These are phyloP conservation scores for Fraxinus greggii DNA, from an alignment of 305 asterid genomes.

Conservation along the genomic window DNA sequence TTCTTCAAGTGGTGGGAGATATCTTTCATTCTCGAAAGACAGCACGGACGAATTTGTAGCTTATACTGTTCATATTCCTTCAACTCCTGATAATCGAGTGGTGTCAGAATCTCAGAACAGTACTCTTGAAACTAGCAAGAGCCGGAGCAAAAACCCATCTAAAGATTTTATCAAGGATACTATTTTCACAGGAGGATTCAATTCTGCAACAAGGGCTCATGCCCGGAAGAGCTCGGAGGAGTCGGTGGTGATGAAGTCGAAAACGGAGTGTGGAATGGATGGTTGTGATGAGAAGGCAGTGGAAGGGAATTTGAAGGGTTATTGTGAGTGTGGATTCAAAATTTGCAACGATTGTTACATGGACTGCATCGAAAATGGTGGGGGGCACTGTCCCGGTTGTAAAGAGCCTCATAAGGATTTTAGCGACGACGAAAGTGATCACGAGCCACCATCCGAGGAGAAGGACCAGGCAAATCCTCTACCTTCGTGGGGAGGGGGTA, in stretches of 20 bases:
- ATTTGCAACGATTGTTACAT: constrained; percentile 68
- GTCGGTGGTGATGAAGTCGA: constrained; percentile 43
- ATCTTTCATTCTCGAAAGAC: constrained; percentile 69
- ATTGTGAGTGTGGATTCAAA: constrained; percentile 78
- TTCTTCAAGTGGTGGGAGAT: constrained; percentile 50
- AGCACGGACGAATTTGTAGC: constrained; percentile 72
- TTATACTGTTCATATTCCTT: constrained; percentile 87
- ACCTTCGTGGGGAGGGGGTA: constrained; percentile 57
- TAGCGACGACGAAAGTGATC: constrained; percentile 46
- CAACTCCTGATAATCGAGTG: constrained; percentile 64
- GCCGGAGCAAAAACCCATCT: constrained; percentile 47
- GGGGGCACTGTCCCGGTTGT: constrained; percentile 78
- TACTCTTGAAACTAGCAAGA: constrained; percentile 36
- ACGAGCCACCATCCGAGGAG: constrained; percentile 50
- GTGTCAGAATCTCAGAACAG: constrained; percentile 46
- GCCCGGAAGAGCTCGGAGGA: constrained; percentile 57
- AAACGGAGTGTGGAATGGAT: constrained; percentile 54
- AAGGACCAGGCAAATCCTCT: constrained; percentile 62
- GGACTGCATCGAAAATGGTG: constrained; percentile 55
- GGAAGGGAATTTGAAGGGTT: constrained; percentile 36
- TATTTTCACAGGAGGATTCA: constrained; percentile 82
- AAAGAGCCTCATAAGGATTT: constrained; percentile 60
- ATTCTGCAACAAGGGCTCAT: constrained; percentile 74
- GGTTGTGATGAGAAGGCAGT: constrained; percentile 78
- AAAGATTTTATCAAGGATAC: constrained; percentile 67